Conservation (phyloP, 352 stramenopile species). For the Globisporangium spinosum region DNA sequence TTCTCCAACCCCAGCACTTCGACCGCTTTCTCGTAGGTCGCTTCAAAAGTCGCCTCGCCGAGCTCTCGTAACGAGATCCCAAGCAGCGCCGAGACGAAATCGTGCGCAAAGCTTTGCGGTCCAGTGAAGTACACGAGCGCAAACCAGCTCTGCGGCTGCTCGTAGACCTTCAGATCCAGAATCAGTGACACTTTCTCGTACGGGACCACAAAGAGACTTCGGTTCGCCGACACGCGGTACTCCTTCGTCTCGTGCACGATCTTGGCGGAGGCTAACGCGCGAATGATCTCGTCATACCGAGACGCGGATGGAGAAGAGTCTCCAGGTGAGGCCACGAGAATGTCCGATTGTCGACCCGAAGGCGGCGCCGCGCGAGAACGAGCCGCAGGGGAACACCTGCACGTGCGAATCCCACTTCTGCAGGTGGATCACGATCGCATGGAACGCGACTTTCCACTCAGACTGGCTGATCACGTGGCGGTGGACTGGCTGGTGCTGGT, state of each 20-base stretch:
- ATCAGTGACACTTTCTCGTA: constrained; percentile 58
- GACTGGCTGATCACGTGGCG: constrained; percentile 47
- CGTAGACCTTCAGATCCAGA: constrained; percentile 69
- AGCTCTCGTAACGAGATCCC: constrained; percentile 43
- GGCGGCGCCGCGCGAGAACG: constrained; percentile 63
- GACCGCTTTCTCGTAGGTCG: constrained; percentile 33
- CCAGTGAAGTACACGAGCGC: constrained; percentile 76
- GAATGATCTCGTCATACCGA: constrained; percentile 34
- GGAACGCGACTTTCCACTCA: constrained; percentile 68
- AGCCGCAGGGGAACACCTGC: constrained; percentile 66
- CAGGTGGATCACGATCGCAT: constrained; percentile 55
- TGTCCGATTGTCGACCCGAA: constrained; percentile 71
- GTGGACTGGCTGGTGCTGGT: neutral
- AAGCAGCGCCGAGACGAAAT: constrained; percentile 45
- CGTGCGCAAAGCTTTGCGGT: constrained; percentile 44
- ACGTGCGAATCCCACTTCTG: constrained; percentile 44
- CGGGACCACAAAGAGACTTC: constrained; percentile 46
- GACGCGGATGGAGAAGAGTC: neutral
- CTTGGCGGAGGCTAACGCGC: constrained; percentile 33
- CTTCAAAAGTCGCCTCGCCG: constrained; percentile 50
- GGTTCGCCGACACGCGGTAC: constrained; percentile 31
- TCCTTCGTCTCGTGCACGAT: constrained; percentile 31
- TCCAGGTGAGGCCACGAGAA: constrained; percentile 45
- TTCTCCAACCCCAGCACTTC: constrained; percentile 30
- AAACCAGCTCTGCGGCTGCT: constrained; percentile 56